Evolutionary conservation across 495 filamentous ascomycete species (phyloP), one percentile per base, ranked within the genome.

Genomic region (Penicillium egyptiacum): DNA sequence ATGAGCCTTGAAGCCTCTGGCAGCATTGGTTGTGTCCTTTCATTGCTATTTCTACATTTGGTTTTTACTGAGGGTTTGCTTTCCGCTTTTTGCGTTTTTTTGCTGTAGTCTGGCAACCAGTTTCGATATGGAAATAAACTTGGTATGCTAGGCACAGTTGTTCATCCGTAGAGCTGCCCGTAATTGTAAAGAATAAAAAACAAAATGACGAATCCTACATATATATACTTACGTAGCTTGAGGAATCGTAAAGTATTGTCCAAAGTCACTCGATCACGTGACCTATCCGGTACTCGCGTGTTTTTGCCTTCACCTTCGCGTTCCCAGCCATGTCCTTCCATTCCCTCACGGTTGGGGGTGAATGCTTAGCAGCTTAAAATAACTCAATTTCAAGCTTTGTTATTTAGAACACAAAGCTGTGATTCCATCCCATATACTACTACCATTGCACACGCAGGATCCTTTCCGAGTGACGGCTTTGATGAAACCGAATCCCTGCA

Each of bases 41-140:
- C 65, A 64, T 37, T 66, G 53, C 40, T 28, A 25, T 63, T 53
- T 42, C 57, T 40, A 49, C 59, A 46, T 60, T 62, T 65, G 58
- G 58, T 67, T 59, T 55, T 66, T 46, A 16, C 28, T 11, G 50
- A 26, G 37, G 50, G 39, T 28, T 28, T 26, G 16, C 1, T 14
- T 55, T 50, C 48, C 22, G 37, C 45, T 56, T 55, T 31, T 60
- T 55, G 50, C 26, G 54, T 46, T 50, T 42, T 28, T 56, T 62
- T 58, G 56, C 59, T 68, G 42, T 57, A 51, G 56, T 64, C 60
- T 68, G 66, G 65, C 52, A 59, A 55, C 63, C 65, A 63, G 50
- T 58, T 70, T 74, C 62, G 63, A 63, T 57, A 74, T 66, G 65
- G 70, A 66, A 72, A 72, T 68, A 58, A 68, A 68, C 25, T 63